phyloP scores from a whole-genome alignment of 2,329 filamentous ascomycete species.

The Dactylella cylindrospora region DNA sequence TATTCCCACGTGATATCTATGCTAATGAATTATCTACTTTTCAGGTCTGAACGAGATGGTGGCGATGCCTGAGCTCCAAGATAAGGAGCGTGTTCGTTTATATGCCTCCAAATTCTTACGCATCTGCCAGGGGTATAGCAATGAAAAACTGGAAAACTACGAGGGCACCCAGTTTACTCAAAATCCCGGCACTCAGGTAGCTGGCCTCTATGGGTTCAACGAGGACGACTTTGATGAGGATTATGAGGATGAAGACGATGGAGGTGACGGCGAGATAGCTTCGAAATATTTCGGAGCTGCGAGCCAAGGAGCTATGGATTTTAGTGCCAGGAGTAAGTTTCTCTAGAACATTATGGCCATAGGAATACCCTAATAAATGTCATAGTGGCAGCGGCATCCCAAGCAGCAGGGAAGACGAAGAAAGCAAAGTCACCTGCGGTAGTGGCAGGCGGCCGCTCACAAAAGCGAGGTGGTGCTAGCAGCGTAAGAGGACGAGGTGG shows the following conservation, averaged over 20 bases:
- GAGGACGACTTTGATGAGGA: slow-evolving; percentile 35
- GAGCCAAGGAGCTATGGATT: slow-evolving; percentile 21
- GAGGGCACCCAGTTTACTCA: slow-evolving; percentile 28
- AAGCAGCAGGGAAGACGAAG: slow-evolving; percentile 10
- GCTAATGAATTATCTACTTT: not conserved
- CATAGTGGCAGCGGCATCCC: slow-evolving; percentile 36
- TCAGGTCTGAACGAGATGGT: slow-evolving; percentile 61
- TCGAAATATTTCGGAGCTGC: slow-evolving; percentile 10
- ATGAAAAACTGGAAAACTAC: slow-evolving; percentile 37
- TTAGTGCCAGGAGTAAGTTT: slow-evolving; percentile 33
- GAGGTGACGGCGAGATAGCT: slow-evolving; percentile 23
- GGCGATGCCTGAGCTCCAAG: slow-evolving; percentile 62
- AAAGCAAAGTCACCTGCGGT: too few species aligned
- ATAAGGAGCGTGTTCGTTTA: slow-evolving; percentile 49
- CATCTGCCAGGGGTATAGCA: slow-evolving; percentile 27
- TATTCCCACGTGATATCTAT: not conserved
- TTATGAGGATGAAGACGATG: slow-evolving; percentile 22
- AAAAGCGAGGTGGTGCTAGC: slow-evolving; percentile 1
- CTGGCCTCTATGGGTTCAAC: slow-evolving; percentile 19
- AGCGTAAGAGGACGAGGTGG: slow-evolving; percentile 12
- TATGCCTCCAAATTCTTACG: slow-evolving; percentile 36
- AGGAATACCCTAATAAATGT: not conserved
- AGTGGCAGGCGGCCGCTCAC: slow-evolving; percentile 7
- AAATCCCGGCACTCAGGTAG: not conserved
- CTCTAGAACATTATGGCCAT: slow-evolving; percentile 1